Percentiles rank a stretch among this genome's conserved stretches.
These are phyloP conservation scores for Papiliotrema laurentii DNA, from an alignment of 1,284 basidiomycete species.

Conservation along the genomic window DNA sequence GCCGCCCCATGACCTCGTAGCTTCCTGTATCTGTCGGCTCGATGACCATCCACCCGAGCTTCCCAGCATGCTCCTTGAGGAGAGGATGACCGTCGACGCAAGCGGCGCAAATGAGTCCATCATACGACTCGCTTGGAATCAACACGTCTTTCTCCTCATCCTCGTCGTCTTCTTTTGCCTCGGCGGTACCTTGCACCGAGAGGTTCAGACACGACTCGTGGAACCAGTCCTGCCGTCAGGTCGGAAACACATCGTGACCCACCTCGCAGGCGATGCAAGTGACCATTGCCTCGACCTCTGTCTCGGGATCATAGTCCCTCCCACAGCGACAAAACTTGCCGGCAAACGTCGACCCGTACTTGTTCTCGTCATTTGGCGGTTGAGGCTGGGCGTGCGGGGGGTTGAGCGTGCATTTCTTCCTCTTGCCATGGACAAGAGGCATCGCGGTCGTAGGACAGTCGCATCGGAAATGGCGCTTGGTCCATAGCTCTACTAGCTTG, in stretches of 20 bases:
- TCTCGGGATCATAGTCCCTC: constrained; percentile 43
- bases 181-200: constrained; percentile 3
- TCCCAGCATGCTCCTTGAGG: constrained; percentile 25
- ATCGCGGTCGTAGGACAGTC: constrained; percentile 44
- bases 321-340: constrained; percentile 48
- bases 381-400: constrained; percentile 30
- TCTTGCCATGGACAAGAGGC: constrained; percentile 1
- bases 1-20: constrained; percentile 24
- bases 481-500: constrained; percentile 46
- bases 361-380: constrained; percentile 32
- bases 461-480: constrained; percentile 41
- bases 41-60: constrained; percentile 42
- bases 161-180: constrained; percentile 29
- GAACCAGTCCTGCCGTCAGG: constrained; percentile 37
- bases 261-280: constrained; percentile 46
- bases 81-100: constrained; percentile 26
- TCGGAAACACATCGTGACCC: constrained; percentile 6
- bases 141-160: constrained; percentile 38
- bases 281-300: constrained; percentile 46
- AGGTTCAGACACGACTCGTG: constrained; percentile 45
- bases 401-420: constrained; percentile 30
- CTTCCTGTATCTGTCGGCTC: constrained; percentile 21
- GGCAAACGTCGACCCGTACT: constrained; percentile 37
- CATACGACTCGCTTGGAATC: constrained; percentile 41
- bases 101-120: constrained; percentile 39